Evolutionary conservation across 2,329 filamentous ascomycete species (phyloP), one percentile per base, ranked within the genome.

Genomic region (Pseudohalonectria lignicola): DNA sequence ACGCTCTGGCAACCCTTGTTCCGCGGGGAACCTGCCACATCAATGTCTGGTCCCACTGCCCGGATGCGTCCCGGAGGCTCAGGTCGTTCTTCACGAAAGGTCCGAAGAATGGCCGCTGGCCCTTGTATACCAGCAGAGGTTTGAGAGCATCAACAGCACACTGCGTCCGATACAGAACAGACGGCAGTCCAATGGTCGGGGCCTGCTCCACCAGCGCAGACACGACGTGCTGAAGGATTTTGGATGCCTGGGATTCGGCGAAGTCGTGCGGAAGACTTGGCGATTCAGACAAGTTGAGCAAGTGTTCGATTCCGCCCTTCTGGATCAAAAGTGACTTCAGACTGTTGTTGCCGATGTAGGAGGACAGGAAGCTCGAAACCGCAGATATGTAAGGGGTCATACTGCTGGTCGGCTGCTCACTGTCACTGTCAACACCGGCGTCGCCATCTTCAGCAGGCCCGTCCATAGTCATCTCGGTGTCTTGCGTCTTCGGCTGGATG

Each of bases 241-340:
- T 74, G 40, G 79, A 80, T 4, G 83, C 75, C 37, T 70, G 62
- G 5, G 74, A 73, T 30, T 82, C 79, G 29, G 79, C 72, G 51
- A 84, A 80, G 50, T 84, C 74, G 48, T 79, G 78, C 1, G 86
- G 78, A 34, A 96, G 69, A 54, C 86, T 88, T 5, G 86, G 82
- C 21, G 88, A 75, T 39, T 83, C 85, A 30, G 82, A 82, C 39
- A 95, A 76, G 52, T 95, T 86, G 39, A 98, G 67, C 16, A 96
- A 67, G 36, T 82, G 69, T 55, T 95, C 86, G 18, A 90, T 77
- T 6, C 86, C 92, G 41, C 87, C 86, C 36, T 74, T 72, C 39
- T 83, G 76, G 44, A 92, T 77, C 51, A 95, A 90, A 18, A 74
- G 71, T 15, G 69, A 64, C 56, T 83, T 88, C 49, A 93, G 71